These are phyloP conservation scores for Trametes cubensis DNA, from an alignment of 768 basidiomycete genomes.

Conservation along the genomic window DNA sequence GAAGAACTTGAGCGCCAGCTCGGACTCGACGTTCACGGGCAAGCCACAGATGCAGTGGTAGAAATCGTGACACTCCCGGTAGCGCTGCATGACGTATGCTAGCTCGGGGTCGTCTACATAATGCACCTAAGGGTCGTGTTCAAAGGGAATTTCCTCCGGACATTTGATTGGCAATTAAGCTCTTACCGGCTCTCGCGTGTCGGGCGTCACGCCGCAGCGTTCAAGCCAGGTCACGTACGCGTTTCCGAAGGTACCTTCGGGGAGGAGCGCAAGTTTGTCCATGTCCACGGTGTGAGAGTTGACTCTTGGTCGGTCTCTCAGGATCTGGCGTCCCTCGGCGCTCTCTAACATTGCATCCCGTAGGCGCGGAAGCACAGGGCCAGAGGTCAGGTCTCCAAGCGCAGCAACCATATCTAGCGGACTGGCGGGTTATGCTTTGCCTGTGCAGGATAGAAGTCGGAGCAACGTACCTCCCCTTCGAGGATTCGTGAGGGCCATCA, in stretches of 20 bases:
- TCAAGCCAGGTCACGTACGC: conserved; percentile 91
- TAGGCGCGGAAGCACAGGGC: conserved; percentile 71
- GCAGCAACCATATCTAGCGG: conserved; percentile 90
- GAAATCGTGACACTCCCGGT: conserved; percentile 97
- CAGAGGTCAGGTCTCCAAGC: conserved; percentile 90
- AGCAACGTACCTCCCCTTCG: conserved; percentile 68
- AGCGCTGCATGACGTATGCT: conserved; percentile 97
- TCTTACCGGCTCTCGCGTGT: conserved; percentile 86
- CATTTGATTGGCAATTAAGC: too few relatives aligned
- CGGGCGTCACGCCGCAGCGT: conserved; percentile 86
- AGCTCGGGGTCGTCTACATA: conserved; percentile 95
- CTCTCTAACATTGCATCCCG: conserved; percentile 78
- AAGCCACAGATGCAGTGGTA: conserved; percentile 91
- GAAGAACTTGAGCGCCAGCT: conserved; percentile 92
- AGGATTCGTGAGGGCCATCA: conserved; percentile 81
- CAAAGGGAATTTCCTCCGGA: background rate
- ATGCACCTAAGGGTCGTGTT: conserved; percentile 68
- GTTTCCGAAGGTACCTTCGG: conserved; percentile 81
- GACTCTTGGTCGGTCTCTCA: conserved; percentile 82
- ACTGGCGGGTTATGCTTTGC: background rate
- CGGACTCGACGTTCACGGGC: conserved; percentile 87
- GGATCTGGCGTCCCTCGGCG: conserved; percentile 80
- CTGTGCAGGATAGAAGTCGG: background rate
- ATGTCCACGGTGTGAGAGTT: conserved; percentile 78
- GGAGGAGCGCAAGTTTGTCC: conserved; percentile 60